Evolutionary conservation across 2,329 filamentous ascomycete genomes (phyloP), one percentile per base, ranked within the genome.

Genomic region (Pestalotiopsis sp.): DNA sequence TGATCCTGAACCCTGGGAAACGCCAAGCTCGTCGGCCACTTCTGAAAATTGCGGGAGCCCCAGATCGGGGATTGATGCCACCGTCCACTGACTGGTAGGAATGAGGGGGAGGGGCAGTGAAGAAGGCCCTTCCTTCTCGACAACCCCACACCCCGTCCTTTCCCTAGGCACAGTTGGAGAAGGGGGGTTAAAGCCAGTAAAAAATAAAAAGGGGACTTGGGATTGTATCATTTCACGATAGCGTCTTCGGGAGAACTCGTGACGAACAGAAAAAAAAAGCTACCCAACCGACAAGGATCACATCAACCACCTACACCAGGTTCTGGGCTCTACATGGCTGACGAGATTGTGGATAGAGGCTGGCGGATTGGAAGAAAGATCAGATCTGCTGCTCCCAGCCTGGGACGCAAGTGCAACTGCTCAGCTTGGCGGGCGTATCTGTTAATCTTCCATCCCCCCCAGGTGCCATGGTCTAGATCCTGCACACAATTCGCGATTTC

Each of bases 61-160:
- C 63, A 52, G 63, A 57, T 66, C 45, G 63, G 63, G 27, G 45
- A 52, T n/a, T 57, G 45, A 57, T 49, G 25, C 38, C 41, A 36
- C 17, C 27, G 23, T 56, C n/a, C 31, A 45, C 49, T 56, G 63
- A n/a, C 45, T 52, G 45, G 45, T 17, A n/a, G 31, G 14, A 38
- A 38, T 66, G 63, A 66, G 63, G 63, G 63, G 63, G 63, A 66
- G 63, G 63, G 63, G 63, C 63, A 52, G 17, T n/a, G 17, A 3
- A 49, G 45, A 23, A 63, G 36, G 25, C 27, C 36, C 36, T 20
- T 23, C 31, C 31, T 36, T 9, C 31, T 36, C 27, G 31, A 36
- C 31, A 6, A 36, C 31, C 31, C 31, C 31, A 36, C 31, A 52
- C 45, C 41, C 17, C 12, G 41, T 45, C 12, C 41, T 45, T 14